Evolutionary conservation across 306 rosid genomes (phyloP), one percentile per base, ranked within the genome.

Genomic region (Lablab purpureus): DNA sequence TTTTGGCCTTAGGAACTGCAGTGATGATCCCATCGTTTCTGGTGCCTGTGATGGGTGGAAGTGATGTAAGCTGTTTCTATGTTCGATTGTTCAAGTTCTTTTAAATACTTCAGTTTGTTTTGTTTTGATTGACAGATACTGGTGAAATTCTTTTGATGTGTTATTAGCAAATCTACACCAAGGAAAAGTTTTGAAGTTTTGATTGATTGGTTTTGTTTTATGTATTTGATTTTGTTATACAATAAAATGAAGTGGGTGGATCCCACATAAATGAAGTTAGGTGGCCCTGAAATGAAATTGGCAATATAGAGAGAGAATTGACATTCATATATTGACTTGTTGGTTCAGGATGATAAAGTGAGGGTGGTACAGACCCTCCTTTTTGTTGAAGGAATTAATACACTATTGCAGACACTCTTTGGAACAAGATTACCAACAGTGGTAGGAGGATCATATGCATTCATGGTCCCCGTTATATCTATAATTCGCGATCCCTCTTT

Each of bases 11-110:
- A 77, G 99, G 98, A 85, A 95, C 97, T 81, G 99, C 97, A 13
- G 99, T 95, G 21, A 95, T 95, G 98, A 95, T 95, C 84, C 98
- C 99, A 45, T 80, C 99, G 55, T 93, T 95, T 82, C 99, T 91
- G 68, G 98, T 95, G 80, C 98, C 94, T 72, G 74, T 84, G 30
- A 95, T 95, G 99, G 99, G 99, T 62, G 99, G 99, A 30, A 87
- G 65, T 83, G 96, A 87, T 89, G 99, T 95, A 89, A 87, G 93
- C 25, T 69, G 55, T 77, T 59, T 78, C 36, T 62, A 25, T 34
- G 30, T 73, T 30, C 27, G 36, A 41, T n/a, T 34, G 37, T 75
- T 30, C 22, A 36, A 41, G 12, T 58, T 21, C 19, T n/a, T 78
- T 75, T 58, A 14, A 14, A 36, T 65, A 30, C 47, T 55, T 43